Evolutionary conservation across 768 basidiomycete genomes (phyloP), one percentile per base, ranked within the genome.

Genomic region (Leccinum longicurvipes): DNA sequence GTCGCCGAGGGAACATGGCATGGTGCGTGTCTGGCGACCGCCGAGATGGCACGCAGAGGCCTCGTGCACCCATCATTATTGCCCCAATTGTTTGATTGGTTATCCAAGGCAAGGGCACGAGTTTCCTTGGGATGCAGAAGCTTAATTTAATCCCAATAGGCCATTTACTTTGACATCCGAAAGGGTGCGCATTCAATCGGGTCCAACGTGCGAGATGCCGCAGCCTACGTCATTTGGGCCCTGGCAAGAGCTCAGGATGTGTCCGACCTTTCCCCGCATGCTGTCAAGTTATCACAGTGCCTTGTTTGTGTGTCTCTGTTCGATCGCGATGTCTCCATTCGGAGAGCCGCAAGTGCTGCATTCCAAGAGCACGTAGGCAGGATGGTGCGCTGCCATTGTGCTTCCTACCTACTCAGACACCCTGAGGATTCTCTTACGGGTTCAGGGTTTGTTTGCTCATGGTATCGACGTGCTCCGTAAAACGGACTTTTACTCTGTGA

Each of bases 361-460:
- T 98, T 92, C 69, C 97, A 99, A 72, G 97, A 99, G 74, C 87
- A 89, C 65, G 97, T 98, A 36, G 97, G 97, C 12, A 78, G 97
- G 67, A 88, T 89, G 75, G 96, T 97, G 66, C 70, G 86, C 71
- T 25, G 6, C 14, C 31, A 29, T 49, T 41, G 47, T 55, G 42
- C 23, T 54, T 51, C 21, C 45, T 49, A 28, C 47, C 47, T 51
- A 11, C 29, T 50, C 45, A 24, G 42, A 49, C 54, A 58, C 32
- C 46, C 57, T 58, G 53, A 70, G 54, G 50, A 48, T 62, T 53
- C 53, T 57, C 41, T 59, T 41, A 51, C 53, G 64, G 67, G 56
- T 58, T 27, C 65, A 98, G 96, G 86, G 82, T 57, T 73, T 95
- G 51, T 95, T 98, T 69, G 86, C 91, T 45, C 88, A 96, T 73